phyloP scores from a whole-genome alignment of 192 early-diverging fungal genomes.

The Fimicolochytrium jonesii region DNA sequence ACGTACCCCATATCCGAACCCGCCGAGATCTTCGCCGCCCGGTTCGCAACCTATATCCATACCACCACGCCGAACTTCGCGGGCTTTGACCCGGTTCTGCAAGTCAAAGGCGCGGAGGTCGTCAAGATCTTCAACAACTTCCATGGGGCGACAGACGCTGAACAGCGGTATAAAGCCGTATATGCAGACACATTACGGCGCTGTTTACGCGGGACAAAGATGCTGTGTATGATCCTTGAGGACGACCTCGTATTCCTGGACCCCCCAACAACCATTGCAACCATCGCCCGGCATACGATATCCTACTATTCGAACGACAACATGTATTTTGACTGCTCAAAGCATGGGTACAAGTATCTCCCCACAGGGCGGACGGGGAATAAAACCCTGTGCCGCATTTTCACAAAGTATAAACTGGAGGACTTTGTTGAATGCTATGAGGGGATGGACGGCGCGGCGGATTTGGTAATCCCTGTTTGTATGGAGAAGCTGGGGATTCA shows the following conservation, averaged over 20 bases:
- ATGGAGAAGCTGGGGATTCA: not conserved
- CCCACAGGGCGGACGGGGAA: slow-evolving; percentile 5
- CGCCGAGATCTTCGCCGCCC: not conserved
- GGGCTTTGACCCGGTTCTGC: not conserved
- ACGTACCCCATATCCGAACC: not conserved
- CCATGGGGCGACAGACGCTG: not conserved
- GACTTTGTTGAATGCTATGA: not conserved
- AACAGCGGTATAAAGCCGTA: not conserved
- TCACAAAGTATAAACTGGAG: not conserved
- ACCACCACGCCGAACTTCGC: not conserved
- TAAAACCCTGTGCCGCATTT: not conserved
- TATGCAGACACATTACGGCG: not conserved
- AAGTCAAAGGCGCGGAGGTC: not conserved
- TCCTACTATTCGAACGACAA: not conserved
- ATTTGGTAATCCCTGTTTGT: not conserved
- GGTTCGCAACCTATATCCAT: not conserved
- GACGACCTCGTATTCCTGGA: slow-evolving; percentile 4
- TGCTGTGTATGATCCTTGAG: not conserved
- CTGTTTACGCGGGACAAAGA: not conserved
- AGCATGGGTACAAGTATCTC: slow-evolving; percentile 6
- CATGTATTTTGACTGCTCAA: slow-evolving; percentile 1
- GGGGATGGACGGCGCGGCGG: not conserved
- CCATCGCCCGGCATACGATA: not conserved
- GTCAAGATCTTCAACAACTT: not conserved
- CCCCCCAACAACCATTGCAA: not conserved